These are phyloP conservation scores for Termitomyces bulborhizus DNA, from an alignment of 768 basidiomycete species.

Conservation along the genomic window DNA sequence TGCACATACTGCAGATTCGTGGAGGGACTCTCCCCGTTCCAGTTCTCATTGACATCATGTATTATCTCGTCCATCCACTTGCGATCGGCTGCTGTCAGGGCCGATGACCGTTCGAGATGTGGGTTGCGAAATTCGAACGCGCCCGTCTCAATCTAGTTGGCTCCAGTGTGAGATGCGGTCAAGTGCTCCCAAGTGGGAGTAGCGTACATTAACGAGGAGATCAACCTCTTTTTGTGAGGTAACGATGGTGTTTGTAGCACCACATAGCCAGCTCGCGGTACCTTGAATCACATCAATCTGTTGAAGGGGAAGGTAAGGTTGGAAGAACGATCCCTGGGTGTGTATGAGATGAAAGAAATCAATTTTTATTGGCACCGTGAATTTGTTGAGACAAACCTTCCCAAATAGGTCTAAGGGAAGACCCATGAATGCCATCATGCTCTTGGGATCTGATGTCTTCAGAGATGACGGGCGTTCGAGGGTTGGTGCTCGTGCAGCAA, in stretches of 20 bases:
- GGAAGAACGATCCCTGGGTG: constrained; percentile 87
- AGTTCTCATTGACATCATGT: constrained; percentile 77
- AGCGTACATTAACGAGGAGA: constrained; percentile 73
- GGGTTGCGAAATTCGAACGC: constrained; percentile 83
- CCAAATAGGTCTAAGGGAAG: constrained; percentile 94
- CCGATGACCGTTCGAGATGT: constrained; percentile 68
- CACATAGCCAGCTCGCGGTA: constrained; percentile 82
- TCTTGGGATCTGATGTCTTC: constrained; percentile 83
- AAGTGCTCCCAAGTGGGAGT: background rate
- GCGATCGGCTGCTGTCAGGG: constrained; percentile 85
- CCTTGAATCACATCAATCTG: constrained; percentile 85
- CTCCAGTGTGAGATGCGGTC: background rate
- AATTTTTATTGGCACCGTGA: background rate
- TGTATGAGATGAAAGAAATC: background rate
- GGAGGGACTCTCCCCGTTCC: constrained; percentile 59
- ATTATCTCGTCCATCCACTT: constrained; percentile 98
- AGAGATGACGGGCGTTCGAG: constrained; percentile 68
- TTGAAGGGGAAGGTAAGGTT: constrained; percentile 94
- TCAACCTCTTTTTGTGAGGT: constrained; percentile 92
- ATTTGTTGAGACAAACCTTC: constrained; percentile 42
- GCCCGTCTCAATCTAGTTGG: constrained; percentile 72
- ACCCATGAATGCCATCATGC: constrained; percentile 88
- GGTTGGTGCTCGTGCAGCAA: constrained; percentile 59
- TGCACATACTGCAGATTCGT: constrained; percentile 60
- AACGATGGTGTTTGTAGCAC: constrained; percentile 94